These are phyloP conservation scores for Fomitopsis pulvina DNA, from an alignment of 768 basidiomycete species.

Conservation along the genomic window DNA sequence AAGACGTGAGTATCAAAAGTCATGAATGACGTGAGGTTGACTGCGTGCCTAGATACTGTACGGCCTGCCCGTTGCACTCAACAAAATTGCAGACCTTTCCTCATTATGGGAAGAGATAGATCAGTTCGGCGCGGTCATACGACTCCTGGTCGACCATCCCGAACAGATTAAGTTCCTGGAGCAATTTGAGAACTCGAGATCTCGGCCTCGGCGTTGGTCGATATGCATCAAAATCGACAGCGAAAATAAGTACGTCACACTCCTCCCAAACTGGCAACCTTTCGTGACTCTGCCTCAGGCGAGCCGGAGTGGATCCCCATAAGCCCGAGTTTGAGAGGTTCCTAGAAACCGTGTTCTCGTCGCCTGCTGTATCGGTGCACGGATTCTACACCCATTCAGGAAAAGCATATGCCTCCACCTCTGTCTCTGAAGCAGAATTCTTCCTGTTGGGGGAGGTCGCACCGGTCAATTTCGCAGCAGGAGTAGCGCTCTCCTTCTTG, in stretches of 20 bases:
- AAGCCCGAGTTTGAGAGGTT: conserved; percentile 51
- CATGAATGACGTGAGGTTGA: conserved; percentile 1
- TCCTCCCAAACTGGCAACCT: background rate
- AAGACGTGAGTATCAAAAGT: conserved; percentile 51
- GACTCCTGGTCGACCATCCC: conserved; percentile 71
- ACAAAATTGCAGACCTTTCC: conserved; percentile 69
- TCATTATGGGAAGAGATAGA: conserved; percentile 49
- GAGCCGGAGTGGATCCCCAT: conserved; percentile 58
- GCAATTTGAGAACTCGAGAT: conserved; percentile 42
- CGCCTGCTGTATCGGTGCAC: conserved; percentile 54
- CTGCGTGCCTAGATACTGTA: conserved; percentile 59
- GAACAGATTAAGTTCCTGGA: conserved; percentile 64
- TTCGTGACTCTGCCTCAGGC: conserved; percentile 34
- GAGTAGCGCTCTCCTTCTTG: conserved; percentile 43
- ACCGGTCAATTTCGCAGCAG: conserved; percentile 62
- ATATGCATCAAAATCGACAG: conserved; percentile 78
- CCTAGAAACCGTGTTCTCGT: conserved; percentile 44
- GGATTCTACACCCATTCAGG: conserved; percentile 84
- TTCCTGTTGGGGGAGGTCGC: conserved; percentile 67
- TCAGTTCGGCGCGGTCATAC: conserved; percentile 49
- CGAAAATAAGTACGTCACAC: conserved; percentile 56
- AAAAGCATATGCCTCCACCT: conserved; percentile 71
- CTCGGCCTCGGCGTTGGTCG: conserved; percentile 50
- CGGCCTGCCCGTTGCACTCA: conserved; percentile 62
- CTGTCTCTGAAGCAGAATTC: conserved; percentile 52